Base-by-base conservation (phyloP, 202 grass and related monocot species). In the Digitaria exilis region DNA sequence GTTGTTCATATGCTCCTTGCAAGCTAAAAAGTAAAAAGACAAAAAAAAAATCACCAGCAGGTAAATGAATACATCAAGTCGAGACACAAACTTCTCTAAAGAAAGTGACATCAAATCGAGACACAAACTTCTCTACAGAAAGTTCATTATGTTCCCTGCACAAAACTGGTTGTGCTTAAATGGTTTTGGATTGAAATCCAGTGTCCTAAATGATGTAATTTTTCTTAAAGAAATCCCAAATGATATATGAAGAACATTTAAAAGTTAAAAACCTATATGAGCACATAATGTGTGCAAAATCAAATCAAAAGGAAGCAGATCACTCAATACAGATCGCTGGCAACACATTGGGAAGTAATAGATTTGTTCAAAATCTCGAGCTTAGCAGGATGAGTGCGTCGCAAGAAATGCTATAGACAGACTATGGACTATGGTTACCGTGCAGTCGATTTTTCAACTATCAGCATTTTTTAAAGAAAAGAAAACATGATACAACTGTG, bases 241-340 rank as follows among this genome's bases (percentile, higher is more conserved):
- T 37, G 25, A 62, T 26, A 76, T 55, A 80, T 62, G 10, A 39
- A 41, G 16, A 29, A 28, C 0, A 9, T 9, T 24, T 30, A 41
- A 79, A 74, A n/a, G n/a, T n/a, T n/a, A n/a, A n/a, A 10, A 21
- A 58, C 26, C 43, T 57, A 43, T 28, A n/a, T 77, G 22, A 64
- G 7, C 3, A 2, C 28, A 50, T 34, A 59, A 32, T 61, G 9
- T 42, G 32, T 41, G 30, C 2, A 81, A 35, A 55, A 29, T 25
- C 21, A 65, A 64, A 80, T 39, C n/a, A 76, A 80, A 76, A 51
- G 2, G 7, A 42, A 71, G 45, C 13, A 62, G n/a, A 44, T 6
- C 7, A 76, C 26, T 21, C 24, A 54, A 28, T 21, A 31, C 17
- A 70, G 41, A 67, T 57, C 52, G 22, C 7, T 16, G 44, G 12